phyloP scores from a whole-genome alignment of 2,329 filamentous ascomycete species.

The Fusarium torreyae region DNA sequence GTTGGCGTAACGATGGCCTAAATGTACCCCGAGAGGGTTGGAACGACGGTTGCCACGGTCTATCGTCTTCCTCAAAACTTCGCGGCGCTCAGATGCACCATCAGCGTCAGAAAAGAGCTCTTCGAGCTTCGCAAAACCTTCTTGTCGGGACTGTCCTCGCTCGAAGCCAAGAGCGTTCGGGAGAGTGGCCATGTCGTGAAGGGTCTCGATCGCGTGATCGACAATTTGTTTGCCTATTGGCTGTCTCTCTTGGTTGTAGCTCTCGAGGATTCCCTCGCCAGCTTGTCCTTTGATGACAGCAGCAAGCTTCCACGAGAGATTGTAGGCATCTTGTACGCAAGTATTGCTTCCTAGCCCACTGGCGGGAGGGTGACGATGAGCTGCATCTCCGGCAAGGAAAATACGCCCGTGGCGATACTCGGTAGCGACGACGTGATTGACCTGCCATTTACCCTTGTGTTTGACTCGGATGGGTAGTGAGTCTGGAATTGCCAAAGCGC shows the following conservation, averaged over 20 bases:
- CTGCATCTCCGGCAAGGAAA: conserved; percentile 65
- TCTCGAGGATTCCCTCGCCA: conserved; percentile 57
- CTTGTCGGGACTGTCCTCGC: conserved; percentile 27
- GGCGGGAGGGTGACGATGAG: conserved; percentile 70
- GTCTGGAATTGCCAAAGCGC: conserved; percentile 17
- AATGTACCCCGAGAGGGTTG: conserved; percentile 27
- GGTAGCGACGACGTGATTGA: conserved; percentile 31
- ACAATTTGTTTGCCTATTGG: conserved; percentile 65
- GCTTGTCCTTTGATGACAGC: conserved; percentile 58
- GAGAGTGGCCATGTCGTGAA: conserved; percentile 66
- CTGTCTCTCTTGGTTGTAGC: conserved; percentile 63
- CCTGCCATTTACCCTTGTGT: conserved; percentile 34
- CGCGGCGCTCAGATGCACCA: conserved; percentile 28
- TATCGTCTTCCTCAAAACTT: conserved; percentile 7
- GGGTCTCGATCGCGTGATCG: conserved; percentile 70
- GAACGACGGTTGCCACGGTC: conserved; percentile 22
- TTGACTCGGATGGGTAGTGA: conserved; percentile 29
- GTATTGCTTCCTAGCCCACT: conserved; percentile 72
- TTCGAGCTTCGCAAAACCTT: conserved; percentile 25
- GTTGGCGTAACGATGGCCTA: conserved; percentile 27
- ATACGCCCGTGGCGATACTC: conserved; percentile 27
- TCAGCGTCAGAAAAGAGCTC: conserved; percentile 32
- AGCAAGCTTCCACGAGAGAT: conserved; percentile 69
- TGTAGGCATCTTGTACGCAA: conserved; percentile 70
- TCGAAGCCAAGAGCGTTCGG: conserved; percentile 63